Conservation (phyloP, 2,329 filamentous ascomycete species). For the Tolypocladium tropicale region DNA sequence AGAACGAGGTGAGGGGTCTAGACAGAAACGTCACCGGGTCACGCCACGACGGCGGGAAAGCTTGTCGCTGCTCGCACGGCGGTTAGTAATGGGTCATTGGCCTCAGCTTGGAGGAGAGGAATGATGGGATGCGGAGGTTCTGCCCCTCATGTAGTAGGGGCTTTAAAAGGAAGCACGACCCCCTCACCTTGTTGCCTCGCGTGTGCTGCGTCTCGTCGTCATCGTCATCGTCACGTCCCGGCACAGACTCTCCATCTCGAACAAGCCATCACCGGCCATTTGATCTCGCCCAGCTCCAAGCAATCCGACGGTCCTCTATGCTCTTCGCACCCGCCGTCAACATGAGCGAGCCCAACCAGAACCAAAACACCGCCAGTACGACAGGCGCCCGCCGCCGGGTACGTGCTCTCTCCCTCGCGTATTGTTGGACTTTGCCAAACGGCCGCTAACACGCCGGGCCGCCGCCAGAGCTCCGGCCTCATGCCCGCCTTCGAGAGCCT, state of each 20-base stretch:
- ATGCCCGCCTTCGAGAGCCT: constrained; percentile 40
- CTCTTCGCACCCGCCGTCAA: constrained; percentile 3
- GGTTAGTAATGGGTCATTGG: background rate
- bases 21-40: background rate
- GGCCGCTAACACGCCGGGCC: background rate
- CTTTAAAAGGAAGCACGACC: background rate
- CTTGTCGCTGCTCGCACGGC: background rate
- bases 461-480: constrained; percentile 32
- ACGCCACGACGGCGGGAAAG: background rate
- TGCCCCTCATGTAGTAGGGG: background rate
- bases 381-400: constrained; percentile 19
- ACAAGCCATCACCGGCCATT: background rate
- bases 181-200: background rate
- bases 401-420: background rate
- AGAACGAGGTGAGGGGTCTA: background rate
- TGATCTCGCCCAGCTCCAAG: background rate
- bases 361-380: constrained; percentile 7
- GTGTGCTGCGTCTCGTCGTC: background rate
- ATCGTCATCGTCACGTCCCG: too few species aligned
- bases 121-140: background rate
- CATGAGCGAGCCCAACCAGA: constrained; percentile 19
- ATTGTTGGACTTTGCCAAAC: background rate
- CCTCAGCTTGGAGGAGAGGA: background rate
- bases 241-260: too few species aligned
- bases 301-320: background rate